These are phyloP conservation scores for Cystobasidium tubakii DNA, from an alignment of 768 basidiomycete species.

Conservation along the genomic window DNA sequence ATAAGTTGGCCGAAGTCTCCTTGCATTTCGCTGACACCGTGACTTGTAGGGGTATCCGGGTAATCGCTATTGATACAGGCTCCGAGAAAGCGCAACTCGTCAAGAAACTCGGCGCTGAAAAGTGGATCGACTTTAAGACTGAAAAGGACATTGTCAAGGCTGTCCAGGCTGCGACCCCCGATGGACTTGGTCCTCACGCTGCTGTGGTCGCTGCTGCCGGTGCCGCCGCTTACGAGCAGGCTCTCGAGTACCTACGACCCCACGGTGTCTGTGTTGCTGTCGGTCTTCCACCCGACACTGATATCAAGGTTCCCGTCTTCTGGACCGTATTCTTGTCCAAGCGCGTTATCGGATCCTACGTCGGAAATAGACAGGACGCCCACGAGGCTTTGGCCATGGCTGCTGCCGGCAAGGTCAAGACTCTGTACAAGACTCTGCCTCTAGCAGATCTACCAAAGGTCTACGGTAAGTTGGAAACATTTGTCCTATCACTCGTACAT, in stretches of 20 bases:
- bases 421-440: conserved; percentile 14
- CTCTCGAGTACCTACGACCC: conserved; percentile 60
- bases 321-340: conserved; percentile 54
- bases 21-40: conserved; percentile 55
- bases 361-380: conserved; percentile 74
- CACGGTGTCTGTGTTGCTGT: conserved; percentile 72
- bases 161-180: conserved; percentile 58
- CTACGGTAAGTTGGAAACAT: conserved; percentile 42
- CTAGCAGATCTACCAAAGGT: conserved; percentile 31
- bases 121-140: conserved; percentile 65
- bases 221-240: conserved; percentile 53
- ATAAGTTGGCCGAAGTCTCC: background rate
- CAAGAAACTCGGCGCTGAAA: conserved; percentile 40
- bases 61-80: conserved; percentile 75
- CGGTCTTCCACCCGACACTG: conserved; percentile 61
- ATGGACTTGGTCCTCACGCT: conserved; percentile 65
- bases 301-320: conserved; percentile 58
- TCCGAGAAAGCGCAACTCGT: conserved; percentile 57
- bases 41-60: conserved; percentile 65
- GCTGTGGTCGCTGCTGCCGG: conserved; percentile 50
- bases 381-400: conserved; percentile 74
- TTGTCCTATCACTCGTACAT: too few relatives aligned
- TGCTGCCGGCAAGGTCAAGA: conserved; percentile 64
- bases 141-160: conserved; percentile 62
- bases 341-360: conserved; percentile 51